Evolutionary conservation across 2,329 filamentous ascomycete species (phyloP).

Genomic region (Beauveria caledonica): DNA sequence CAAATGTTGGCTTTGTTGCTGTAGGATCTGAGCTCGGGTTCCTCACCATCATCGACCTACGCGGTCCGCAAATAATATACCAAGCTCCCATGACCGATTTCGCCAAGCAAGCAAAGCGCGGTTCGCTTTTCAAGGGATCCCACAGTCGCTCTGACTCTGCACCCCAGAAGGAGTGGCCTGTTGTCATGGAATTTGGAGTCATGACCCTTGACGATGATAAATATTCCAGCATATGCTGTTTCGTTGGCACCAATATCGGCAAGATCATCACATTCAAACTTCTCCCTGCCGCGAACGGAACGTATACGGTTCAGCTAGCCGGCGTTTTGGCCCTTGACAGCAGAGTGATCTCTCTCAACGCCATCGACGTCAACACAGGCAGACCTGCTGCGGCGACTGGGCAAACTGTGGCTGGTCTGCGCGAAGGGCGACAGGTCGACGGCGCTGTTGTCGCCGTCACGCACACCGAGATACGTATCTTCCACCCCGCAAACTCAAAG

Average conservation of each 20-base stretch:
- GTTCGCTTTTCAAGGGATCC: constrained; percentile 54
- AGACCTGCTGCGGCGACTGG: constrained; percentile 69
- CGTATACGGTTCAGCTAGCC: constrained; percentile 62
- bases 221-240: constrained; percentile 89
- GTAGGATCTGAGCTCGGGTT: constrained; percentile 78
- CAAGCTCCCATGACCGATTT: constrained; percentile 66
- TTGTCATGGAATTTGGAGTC: constrained; percentile 80
- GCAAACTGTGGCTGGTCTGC: constrained; percentile 63
- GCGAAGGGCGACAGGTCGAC: constrained; percentile 66
- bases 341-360: constrained; percentile 64
- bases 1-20: constrained; percentile 88
- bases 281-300: constrained; percentile 60
- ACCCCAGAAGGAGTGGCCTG: constrained; percentile 61
- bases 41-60: constrained; percentile 75
- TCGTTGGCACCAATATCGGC: constrained; percentile 80
- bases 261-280: constrained; percentile 87
- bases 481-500: constrained; percentile 75
- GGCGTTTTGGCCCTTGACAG: constrained; percentile 62
- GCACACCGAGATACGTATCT: constrained; percentile 72
- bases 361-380: constrained; percentile 73
- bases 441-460: constrained; percentile 67
- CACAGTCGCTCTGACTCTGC: constrained; percentile 26
- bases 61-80: constrained; percentile 79
- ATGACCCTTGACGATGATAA: constrained; percentile 90
- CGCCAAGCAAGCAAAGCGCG: constrained; percentile 64